Evolutionary conservation across 805 yeast species (phyloP).

Genomic region (Barnettozyma sucrosica): DNA sequence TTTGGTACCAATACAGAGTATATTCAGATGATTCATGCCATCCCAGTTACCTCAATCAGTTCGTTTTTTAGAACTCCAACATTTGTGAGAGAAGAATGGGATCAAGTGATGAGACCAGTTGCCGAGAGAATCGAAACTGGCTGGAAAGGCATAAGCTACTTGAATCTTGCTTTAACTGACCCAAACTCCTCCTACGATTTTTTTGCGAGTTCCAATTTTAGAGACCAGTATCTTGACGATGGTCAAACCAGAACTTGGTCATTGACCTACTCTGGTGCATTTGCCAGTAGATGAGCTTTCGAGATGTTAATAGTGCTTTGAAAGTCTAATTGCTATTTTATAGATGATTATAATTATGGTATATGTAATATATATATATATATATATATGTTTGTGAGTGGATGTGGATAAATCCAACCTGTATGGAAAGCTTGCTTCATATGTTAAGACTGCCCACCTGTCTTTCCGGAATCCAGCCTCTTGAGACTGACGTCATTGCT

Average conservation of each 20-base stretch:
- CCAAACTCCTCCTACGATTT: constrained; percentile 58
- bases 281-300: constrained; percentile 11
- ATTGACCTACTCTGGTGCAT: constrained; percentile 59
- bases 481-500: too few species aligned
- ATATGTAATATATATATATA: too few species aligned
- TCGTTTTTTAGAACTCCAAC: constrained; percentile 48
- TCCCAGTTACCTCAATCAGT: constrained; percentile 66
- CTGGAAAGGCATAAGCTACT: constrained; percentile 67
- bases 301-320: neutral
- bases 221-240: constrained; percentile 55
- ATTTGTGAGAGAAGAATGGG: constrained; percentile 64
- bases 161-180: constrained; percentile 70
- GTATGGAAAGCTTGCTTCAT: too few species aligned
- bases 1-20: constrained; percentile 69
- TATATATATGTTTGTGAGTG: neutral
- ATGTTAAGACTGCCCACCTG: too few species aligned
- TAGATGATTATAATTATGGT: too few species aligned
- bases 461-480: neutral
- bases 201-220: constrained; percentile 52
- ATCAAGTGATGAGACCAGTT: constrained; percentile 38
- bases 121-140: constrained; percentile 52
- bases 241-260: constrained; percentile 91
- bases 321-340: neutral
- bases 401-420: too few species aligned
- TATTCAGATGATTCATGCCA: constrained; percentile 74